phyloP scores from a whole-genome alignment of 495 filamentous ascomycete genomes.

The Penicillium arizonense region DNA sequence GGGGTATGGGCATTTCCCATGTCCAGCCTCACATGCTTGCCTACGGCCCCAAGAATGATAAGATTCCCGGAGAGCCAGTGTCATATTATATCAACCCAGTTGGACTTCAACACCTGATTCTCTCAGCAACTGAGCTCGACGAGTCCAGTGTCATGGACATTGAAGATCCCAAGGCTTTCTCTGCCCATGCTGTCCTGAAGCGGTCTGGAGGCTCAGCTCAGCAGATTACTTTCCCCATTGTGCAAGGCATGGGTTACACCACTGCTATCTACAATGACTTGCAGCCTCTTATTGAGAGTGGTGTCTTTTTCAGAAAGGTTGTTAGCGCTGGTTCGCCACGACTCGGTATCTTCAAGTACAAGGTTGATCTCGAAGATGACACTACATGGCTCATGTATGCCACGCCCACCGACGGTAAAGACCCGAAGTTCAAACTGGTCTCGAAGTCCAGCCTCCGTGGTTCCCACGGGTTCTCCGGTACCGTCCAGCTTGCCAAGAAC shows the following conservation, averaged over 20 bases:
- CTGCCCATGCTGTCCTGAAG: constrained; percentile 67
- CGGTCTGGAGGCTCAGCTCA: constrained; percentile 49
- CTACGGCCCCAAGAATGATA: constrained; percentile 49
- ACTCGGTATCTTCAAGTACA: constrained; percentile 74
- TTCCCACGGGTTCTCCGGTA: constrained; percentile 57
- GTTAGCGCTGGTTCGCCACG: constrained; percentile 55
- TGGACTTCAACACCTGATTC: constrained; percentile 73
- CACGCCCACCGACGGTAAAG: constrained; percentile 46
- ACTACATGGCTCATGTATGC: constrained; percentile 81
- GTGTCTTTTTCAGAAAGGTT: constrained; percentile 68
- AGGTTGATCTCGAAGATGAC: constrained; percentile 66
- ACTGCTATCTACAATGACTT: constrained; percentile 73
- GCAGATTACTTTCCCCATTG: constrained; percentile 71
- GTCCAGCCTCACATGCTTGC: constrained; percentile 62
- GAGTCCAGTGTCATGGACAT: constrained; percentile 57
- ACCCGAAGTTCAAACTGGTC: constrained; percentile 48
- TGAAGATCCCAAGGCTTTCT: constrained; percentile 65
- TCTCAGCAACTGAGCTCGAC: constrained; percentile 75
- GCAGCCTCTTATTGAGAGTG: constrained; percentile 70
- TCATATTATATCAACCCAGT: constrained; percentile 79
- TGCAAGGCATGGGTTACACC: constrained; percentile 88
- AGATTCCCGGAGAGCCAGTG: constrained; percentile 56
- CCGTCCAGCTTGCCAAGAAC: constrained; percentile 79
- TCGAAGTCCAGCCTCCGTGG: constrained; percentile 51
- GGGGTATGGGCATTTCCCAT: constrained; percentile 75